These are phyloP conservation scores for Penicillium aurantiogriseum DNA, from an alignment of 2,329 filamentous ascomycete species.

Conservation along the genomic window DNA sequence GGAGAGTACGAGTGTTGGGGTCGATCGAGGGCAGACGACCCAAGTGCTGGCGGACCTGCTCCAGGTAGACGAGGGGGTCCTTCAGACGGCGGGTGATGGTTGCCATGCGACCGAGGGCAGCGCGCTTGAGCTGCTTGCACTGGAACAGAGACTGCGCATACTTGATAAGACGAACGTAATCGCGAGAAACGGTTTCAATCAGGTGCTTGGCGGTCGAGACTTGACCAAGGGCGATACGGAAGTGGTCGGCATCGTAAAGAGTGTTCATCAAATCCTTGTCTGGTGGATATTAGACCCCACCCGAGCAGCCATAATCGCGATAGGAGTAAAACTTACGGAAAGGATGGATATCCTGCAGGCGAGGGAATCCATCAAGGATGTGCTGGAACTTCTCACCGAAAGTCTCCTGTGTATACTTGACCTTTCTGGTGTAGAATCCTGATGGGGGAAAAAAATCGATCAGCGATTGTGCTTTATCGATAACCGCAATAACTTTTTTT, in stretches of 20 bases:
- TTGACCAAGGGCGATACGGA: slow-evolving; percentile 93
- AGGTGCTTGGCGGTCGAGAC: slow-evolving; percentile 93
- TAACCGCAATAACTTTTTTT: slow-evolving; percentile 22
- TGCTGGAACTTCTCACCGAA: slow-evolving; percentile 89
- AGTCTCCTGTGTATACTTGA: slow-evolving; percentile 97
- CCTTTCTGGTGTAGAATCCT: slow-evolving; percentile 95
- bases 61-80: slow-evolving; percentile 90
- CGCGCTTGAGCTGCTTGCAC: slow-evolving; percentile 97
- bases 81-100: slow-evolving; percentile 93
- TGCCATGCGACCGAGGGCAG: slow-evolving; percentile 95
- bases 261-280: slow-evolving; percentile 89
- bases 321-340: slow-evolving; percentile 61
- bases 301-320: background rate
- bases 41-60: slow-evolving; percentile 94
- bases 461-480: slow-evolving; percentile 31
- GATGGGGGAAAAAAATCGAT: slow-evolving; percentile 24
- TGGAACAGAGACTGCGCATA: slow-evolving; percentile 97
- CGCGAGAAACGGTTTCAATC: slow-evolving; percentile 91
- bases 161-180: slow-evolving; percentile 94
- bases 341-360: slow-evolving; percentile 89
- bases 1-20: slow-evolving; percentile 89
- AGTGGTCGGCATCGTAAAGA: slow-evolving; percentile 97
- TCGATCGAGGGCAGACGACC: slow-evolving; percentile 98
- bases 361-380: slow-evolving; percentile 90
- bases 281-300: slow-evolving; percentile 26